Percentiles rank a stretch among this genome's conserved stretches.
phyloP scores from a whole-genome alignment of 208 protist genomes.

The Herpetomonas samuelpessoai region DNA sequence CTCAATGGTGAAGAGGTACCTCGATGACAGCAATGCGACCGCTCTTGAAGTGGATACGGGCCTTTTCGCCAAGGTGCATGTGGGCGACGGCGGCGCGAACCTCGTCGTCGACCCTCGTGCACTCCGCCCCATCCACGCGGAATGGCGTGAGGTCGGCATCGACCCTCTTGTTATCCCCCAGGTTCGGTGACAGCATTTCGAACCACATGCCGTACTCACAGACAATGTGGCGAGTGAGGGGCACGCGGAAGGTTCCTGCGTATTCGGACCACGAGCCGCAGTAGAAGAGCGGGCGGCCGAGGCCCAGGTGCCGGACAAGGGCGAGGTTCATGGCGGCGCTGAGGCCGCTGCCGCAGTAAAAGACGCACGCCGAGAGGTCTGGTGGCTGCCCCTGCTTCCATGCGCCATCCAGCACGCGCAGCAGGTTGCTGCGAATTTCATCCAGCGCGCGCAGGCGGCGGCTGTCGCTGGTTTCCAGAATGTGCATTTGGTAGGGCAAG shows the following conservation, averaged over 20 bases:
- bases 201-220: conserved; percentile 51
- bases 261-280: conserved; percentile 87
- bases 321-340: conserved; percentile 79
- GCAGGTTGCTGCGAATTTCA: conserved; percentile 45
- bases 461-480: conserved; percentile 15
- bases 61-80: conserved; percentile 68
- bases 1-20: conserved; percentile 9
- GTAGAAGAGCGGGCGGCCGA: conserved; percentile 71
- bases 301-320: conserved; percentile 48
- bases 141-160: conserved; percentile 17
- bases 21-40: conserved; percentile 36
- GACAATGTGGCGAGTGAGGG: conserved; percentile 42
- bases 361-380: conserved; percentile 56
- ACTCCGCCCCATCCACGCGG: conserved; percentile 31
- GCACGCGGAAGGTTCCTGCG: conserved; percentile 31
- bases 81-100: conserved; percentile 27
- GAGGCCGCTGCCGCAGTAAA: conserved; percentile 82
- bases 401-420: conserved; percentile 25
- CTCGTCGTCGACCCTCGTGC: conserved; percentile 21
- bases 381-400: conserved; percentile 8
- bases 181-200: conserved; percentile 30
- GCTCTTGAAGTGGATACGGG: conserved; percentile 46
- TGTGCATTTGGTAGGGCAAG: conserved; percentile 41
- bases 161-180: conserved; percentile 34
- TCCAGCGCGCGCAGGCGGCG: conserved; percentile 35